These are phyloP conservation scores for Urtica urens DNA, from an alignment of 306 rosid species.

Conservation along the genomic window DNA sequence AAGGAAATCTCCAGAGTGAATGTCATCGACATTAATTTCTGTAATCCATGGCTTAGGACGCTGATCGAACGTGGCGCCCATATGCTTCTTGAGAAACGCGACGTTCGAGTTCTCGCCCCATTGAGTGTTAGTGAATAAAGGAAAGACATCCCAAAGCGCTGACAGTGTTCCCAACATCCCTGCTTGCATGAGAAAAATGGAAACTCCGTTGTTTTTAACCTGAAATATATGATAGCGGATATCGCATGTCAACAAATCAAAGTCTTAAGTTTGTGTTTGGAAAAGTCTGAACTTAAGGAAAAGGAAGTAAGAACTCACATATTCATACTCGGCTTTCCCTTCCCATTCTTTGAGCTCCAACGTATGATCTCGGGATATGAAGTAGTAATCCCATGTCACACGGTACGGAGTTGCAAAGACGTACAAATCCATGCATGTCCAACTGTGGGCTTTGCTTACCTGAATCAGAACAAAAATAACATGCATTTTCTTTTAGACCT, in stretches of 20 bases:
- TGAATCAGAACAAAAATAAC: slow-evolving; percentile 23
- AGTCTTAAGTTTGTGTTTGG: background rate
- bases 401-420: slow-evolving; percentile 93
- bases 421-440: slow-evolving; percentile 86
- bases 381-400: slow-evolving; percentile 92
- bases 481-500: background rate
- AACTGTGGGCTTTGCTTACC: slow-evolving; percentile 82
- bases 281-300: slow-evolving; percentile 2
- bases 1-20: slow-evolving; percentile 95
- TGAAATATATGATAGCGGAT: slow-evolving; percentile 26
- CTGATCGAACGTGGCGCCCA: slow-evolving; percentile 65
- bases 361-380: slow-evolving; percentile 81
- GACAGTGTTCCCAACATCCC: slow-evolving; percentile 83
- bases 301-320: slow-evolving; percentile 49
- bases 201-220: slow-evolving; percentile 74
- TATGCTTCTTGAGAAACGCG: slow-evolving; percentile 61
- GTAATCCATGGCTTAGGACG: slow-evolving; percentile 89
- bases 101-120: slow-evolving; percentile 86
- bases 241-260: slow-evolving; percentile 10
- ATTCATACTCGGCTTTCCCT: slow-evolving; percentile 75
- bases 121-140: slow-evolving; percentile 73
- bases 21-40: slow-evolving; percentile 50
- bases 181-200: slow-evolving; percentile 87
- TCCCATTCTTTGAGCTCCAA: slow-evolving; percentile 71
- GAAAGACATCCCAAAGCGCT: slow-evolving; percentile 82